Conservation (phyloP, 768 basidiomycete genomes). For the Pisolithus microcarpus region DNA sequence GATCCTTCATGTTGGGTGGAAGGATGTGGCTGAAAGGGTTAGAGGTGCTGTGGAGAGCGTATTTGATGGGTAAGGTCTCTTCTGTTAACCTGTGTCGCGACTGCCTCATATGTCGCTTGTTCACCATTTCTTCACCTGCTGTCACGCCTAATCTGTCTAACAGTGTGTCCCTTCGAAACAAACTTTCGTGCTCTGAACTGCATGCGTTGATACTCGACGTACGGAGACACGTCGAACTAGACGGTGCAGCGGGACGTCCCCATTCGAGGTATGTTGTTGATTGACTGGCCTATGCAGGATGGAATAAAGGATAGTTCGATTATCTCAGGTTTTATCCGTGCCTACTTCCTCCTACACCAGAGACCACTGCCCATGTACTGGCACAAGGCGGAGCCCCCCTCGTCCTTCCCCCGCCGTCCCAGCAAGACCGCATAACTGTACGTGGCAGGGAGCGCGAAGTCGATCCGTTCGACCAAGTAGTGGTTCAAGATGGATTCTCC, state of each 20-base stretch:
- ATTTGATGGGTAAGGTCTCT: constrained; percentile 62
- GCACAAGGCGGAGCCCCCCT: constrained; percentile 49
- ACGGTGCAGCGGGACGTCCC: constrained; percentile 34
- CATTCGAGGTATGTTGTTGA: constrained; percentile 10
- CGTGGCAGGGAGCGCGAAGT: neutral
- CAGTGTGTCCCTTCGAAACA: constrained; percentile 80
- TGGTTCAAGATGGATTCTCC: constrained; percentile 5
- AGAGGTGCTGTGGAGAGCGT: constrained; percentile 71
- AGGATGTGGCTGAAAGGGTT: constrained; percentile 69
- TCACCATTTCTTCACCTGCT: neutral
- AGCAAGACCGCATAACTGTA: neutral
- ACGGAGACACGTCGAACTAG: constrained; percentile 68
- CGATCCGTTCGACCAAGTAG: neutral
- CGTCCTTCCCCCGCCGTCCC: constrained; percentile 1
- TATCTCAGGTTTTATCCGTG: constrained; percentile 53
- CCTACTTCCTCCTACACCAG: constrained; percentile 67
- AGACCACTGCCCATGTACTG: constrained; percentile 62
- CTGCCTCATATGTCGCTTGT: neutral
- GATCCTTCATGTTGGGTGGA: constrained; percentile 90
- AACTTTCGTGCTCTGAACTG: constrained; percentile 63
- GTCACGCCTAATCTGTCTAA: constrained; percentile 11
- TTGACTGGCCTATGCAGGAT: no score
- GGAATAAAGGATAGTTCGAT: no score
- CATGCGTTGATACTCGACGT: constrained; percentile 65
- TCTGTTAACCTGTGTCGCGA: neutral